Evolutionary conservation across 1,284 basidiomycete species (phyloP).

Genomic region (Porodaedalea pini): DNA sequence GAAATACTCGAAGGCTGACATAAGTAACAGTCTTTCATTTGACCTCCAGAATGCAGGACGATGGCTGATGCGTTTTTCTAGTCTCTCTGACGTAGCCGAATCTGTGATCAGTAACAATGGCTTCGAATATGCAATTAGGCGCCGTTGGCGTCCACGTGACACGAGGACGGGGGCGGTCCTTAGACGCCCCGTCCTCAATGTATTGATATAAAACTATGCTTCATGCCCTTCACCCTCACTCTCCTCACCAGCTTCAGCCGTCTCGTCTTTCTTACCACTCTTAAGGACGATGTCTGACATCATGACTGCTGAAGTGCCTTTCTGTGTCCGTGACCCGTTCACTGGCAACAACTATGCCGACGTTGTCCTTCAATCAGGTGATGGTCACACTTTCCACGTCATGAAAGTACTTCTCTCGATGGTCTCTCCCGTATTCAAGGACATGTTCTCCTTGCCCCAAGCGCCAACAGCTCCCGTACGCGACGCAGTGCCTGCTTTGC

Average conservation of each 20-base stretch:
- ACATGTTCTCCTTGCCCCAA: slow-evolving; percentile 29
- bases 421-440: slow-evolving; percentile 43
- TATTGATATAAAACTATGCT: no score
- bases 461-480: neutral
- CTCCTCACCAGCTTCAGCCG: neutral
- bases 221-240: no score
- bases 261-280: neutral
- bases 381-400: slow-evolving; percentile 40
- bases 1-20: no score
- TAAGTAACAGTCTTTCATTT: no score
- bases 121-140: no score
- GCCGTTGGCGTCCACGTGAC: no score
- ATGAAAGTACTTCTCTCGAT: slow-evolving; percentile 43
- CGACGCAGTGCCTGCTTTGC: slow-evolving; percentile 22
- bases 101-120: no score
- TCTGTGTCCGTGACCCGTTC: slow-evolving; percentile 8
- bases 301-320: neutral
- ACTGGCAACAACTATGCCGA: slow-evolving; percentile 27
- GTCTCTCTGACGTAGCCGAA: no score
- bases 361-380: slow-evolving; percentile 43
- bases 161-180: neutral
- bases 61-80: no score
- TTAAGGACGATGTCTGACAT: neutral
- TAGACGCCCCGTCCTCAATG: no score
- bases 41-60: no score